Conservation (phyloP, 2,329 filamentous ascomycete genomes). For the Cercospora sesami region DNA sequence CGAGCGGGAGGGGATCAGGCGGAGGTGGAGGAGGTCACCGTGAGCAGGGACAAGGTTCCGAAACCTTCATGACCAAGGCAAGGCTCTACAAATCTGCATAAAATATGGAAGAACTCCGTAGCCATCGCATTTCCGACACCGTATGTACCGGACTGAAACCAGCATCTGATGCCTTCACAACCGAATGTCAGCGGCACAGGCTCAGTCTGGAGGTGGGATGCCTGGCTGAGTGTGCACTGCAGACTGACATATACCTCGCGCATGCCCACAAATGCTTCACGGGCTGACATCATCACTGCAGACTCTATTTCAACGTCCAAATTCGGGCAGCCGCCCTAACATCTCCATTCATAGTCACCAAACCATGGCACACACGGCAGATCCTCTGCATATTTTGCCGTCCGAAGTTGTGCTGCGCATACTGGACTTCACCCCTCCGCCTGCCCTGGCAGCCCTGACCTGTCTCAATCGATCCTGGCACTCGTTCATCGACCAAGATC, state of each 20-base stretch:
- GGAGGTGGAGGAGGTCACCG: neutral
- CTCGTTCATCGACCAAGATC: slow-evolving; percentile 45
- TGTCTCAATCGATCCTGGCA: slow-evolving; percentile 43
- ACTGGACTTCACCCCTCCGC: slow-evolving; percentile 42
- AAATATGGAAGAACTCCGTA: neutral
- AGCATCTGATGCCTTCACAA: neutral
- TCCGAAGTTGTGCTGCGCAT: slow-evolving; percentile 46
- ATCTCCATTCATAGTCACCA: neutral
- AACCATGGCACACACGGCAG: slow-evolving; percentile 12
- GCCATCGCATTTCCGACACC: neutral
- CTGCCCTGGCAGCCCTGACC: slow-evolving; percentile 42
- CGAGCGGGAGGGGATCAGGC: neutral
- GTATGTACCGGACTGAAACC: neutral
- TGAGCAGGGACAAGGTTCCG: slow-evolving; percentile 1
- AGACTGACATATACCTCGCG: neutral
- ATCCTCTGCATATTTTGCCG: slow-evolving; percentile 38
- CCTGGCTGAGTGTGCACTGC: neutral
- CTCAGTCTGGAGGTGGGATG: neutral
- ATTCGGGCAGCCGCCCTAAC: neutral
- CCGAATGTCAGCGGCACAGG: neutral
- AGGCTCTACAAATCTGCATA: neutral
- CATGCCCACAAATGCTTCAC: neutral
- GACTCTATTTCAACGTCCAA: slow-evolving; percentile 4
- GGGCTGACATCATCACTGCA: slow-evolving; percentile 1
- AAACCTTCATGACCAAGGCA: neutral